A percentile compares a stretch with the other conserved stretches of the same genome.
phyloP scores from a whole-genome alignment of 768 basidiomycete genomes.

The Suillus weaverae region DNA sequence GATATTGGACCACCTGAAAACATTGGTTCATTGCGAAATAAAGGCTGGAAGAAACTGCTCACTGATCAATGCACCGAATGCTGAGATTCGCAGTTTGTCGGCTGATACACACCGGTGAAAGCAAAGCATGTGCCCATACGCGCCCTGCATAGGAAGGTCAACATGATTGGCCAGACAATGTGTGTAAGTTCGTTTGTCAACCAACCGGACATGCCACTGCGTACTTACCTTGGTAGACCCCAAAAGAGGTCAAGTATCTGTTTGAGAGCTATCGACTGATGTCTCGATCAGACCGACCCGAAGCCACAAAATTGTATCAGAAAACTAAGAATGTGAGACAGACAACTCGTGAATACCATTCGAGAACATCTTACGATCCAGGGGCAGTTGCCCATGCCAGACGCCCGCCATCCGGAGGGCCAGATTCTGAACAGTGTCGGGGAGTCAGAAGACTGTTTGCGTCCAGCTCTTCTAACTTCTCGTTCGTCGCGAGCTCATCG shows the following conservation, averaged over 20 bases:
- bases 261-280: neutral
- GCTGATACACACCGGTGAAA: slow-evolving; percentile 35
- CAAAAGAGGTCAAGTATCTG: slow-evolving; percentile 30
- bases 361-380: slow-evolving; percentile 8
- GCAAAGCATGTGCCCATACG: slow-evolving; percentile 51
- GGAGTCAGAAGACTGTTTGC: neutral
- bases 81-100: slow-evolving; percentile 11
- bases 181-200: slow-evolving; percentile 7
- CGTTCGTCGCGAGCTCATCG: neutral
- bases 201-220: neutral
- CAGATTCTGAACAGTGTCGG: neutral
- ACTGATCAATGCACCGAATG: slow-evolving; percentile 23
- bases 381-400: slow-evolving; percentile 13
- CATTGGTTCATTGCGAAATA: slow-evolving; percentile 27
- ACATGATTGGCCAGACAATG: neutral
- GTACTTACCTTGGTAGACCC: slow-evolving; percentile 33
- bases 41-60: neutral
- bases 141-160: slow-evolving; percentile 13
- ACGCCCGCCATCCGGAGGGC: slow-evolving; percentile 9
- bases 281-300: slow-evolving; percentile 15
- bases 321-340: slow-evolving; percentile 14
- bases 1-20: slow-evolving; percentile 54
- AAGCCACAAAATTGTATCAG: slow-evolving; percentile 29
- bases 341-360: neutral
- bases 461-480: slow-evolving; percentile 2